Percentiles rank a stretch among this genome's conserved stretches.
These are phyloP conservation scores for Lentinula sp. DNA, from an alignment of 768 basidiomycete genomes.

Conservation along the genomic window DNA sequence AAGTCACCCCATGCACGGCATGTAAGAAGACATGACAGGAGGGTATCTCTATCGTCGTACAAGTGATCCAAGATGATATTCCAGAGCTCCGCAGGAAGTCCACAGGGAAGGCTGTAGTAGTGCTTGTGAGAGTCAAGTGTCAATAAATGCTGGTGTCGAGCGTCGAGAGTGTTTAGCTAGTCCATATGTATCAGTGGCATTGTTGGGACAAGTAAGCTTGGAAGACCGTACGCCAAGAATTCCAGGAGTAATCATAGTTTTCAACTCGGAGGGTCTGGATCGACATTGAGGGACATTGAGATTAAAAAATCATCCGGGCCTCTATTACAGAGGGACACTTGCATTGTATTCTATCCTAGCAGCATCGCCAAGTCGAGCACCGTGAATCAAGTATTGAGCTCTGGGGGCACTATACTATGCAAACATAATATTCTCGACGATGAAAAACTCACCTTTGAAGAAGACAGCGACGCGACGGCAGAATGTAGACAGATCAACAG, in stretches of 20 bases:
- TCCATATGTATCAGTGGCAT: neutral
- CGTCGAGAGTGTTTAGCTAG: neutral
- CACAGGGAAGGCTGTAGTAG: neutral
- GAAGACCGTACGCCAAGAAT: neutral
- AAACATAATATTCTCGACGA: neutral
- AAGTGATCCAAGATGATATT: neutral
- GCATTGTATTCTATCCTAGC: neutral
- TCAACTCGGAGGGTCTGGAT: too few relatives aligned
- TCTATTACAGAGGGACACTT: neutral
- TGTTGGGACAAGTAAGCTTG: neutral
- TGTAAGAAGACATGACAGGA: neutral
- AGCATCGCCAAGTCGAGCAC: neutral
- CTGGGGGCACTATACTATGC: too few relatives aligned
- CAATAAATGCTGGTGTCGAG: neutral
- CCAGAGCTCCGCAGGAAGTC: conserved; percentile 3
- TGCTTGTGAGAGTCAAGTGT: neutral
- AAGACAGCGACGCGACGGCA: neutral
- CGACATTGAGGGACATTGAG: too few relatives aligned
- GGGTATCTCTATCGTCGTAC: neutral
- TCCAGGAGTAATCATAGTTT: neutral
- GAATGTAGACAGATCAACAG: neutral
- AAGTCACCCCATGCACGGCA: neutral
- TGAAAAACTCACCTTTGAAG: neutral
- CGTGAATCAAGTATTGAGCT: neutral
- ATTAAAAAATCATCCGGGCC: too few relatives aligned